Evolutionary conservation across 768 basidiomycete species (phyloP), one percentile per base, ranked within the genome.

Genomic region (Melanogaster broomeanus): DNA sequence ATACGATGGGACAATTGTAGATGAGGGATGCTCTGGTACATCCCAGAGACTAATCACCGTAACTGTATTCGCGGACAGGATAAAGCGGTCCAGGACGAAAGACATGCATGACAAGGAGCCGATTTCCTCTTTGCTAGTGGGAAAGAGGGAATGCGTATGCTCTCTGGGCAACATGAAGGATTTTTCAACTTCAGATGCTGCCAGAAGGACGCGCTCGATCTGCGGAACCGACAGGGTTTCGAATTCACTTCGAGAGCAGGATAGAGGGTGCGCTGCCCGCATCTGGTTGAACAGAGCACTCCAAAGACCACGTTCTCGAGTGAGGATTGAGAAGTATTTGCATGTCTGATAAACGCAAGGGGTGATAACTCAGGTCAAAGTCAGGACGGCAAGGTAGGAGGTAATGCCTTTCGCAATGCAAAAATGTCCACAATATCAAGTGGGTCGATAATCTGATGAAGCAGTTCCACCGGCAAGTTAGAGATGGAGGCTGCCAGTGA

Each of bases 71-170:
- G 49, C 64, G 8, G 56, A 54, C 21, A 68, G 53, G 4, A 65
- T 27, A 34, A 68, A 59, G 2, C 51, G 51, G 38, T 61, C 61
- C 3, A 54, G 52, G n/a, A 66, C 35, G 25, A 66, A 66, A 0
- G 44, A 18, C 27, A 66, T 48, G 16, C 42, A 39, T 42, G 44
- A 43, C 51, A 51, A 51, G 12, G 57, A 46, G 44, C 15, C 43
- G 4, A 40, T 37, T 1, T 25, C 30, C 33, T 38, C 19, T n/a
- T 34, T 38, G 35, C 38, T 40, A 44, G 27, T 22, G 24, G 5
- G 45, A 45, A 21, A 22, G 16, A 51, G 43, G 35, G 21, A 21
- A 11, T 30, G 16, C 18, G 46, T 6, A 15, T 9, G 25, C 42
- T 49, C 55, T 42, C 55, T 55, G 18, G 33, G 53, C n/a, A 49